Evolutionary conservation across 352 stramenopile genomes (phyloP).

Genomic region (Pythium diclinum): DNA sequence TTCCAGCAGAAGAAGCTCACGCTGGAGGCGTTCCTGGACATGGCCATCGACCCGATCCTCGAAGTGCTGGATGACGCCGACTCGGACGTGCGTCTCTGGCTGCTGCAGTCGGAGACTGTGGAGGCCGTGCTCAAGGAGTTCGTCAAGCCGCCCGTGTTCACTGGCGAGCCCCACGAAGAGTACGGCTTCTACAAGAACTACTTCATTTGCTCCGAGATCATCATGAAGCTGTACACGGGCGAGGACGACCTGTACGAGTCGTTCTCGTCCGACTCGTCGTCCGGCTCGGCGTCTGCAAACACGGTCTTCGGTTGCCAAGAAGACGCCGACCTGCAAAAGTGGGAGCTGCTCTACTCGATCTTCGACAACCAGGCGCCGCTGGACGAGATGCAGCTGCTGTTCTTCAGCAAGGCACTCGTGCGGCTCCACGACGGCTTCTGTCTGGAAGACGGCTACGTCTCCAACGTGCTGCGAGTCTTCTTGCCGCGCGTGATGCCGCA

Average conservation of each 20-base stretch:
- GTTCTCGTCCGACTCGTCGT: slow-evolving; percentile 81
- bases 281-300: slow-evolving; percentile 54
- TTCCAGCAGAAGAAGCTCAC: slow-evolving; percentile 70
- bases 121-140: slow-evolving; percentile 78
- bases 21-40: slow-evolving; percentile 62
- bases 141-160: slow-evolving; percentile 71
- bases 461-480: slow-evolving; percentile 78
- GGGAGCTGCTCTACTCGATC: slow-evolving; percentile 79
- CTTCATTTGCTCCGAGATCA: slow-evolving; percentile 88
- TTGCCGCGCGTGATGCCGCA: slow-evolving; percentile 75
- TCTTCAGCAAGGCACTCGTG: slow-evolving; percentile 86
- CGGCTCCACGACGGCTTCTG: slow-evolving; percentile 85
- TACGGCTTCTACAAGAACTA: slow-evolving; percentile 89
- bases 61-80: slow-evolving; percentile 85
- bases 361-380: slow-evolving; percentile 73
- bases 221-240: slow-evolving; percentile 88
- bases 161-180: slow-evolving; percentile 76
- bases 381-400: slow-evolving; percentile 85
- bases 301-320: slow-evolving; percentile 83
- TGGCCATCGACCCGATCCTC: slow-evolving; percentile 83
- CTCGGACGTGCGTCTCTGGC: slow-evolving; percentile 80
- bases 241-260: slow-evolving; percentile 88
- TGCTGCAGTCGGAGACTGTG: slow-evolving; percentile 76
- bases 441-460: slow-evolving; percentile 82
- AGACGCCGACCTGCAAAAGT: slow-evolving; percentile 66